A percentile compares a stretch with the other conserved stretches of the same genome.
Evolutionary conservation across 768 basidiomycete species (phyloP).

Genomic region (Xerocomellus amylosporus): DNA sequence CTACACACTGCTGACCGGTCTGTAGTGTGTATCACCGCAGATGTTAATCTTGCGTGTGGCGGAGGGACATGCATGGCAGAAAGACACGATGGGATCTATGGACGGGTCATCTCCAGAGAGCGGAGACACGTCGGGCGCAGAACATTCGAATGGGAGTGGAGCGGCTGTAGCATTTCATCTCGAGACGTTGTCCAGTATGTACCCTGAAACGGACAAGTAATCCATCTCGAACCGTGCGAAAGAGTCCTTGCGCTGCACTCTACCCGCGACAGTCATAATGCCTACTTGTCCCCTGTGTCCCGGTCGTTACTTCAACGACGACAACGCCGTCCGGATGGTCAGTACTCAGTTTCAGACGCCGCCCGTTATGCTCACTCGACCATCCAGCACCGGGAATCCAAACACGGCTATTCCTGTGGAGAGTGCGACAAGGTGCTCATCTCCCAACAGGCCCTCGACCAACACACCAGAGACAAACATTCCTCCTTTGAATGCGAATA

Average conservation of each 20-base stretch:
- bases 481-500: slow-evolving; percentile 10
- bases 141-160: not conserved
- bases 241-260: no score
- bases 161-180: not conserved
- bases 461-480: slow-evolving; percentile 16
- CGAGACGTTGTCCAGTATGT: not conserved
- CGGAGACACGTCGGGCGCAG: not conserved
- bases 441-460: slow-evolving; percentile 12
- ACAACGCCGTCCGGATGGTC: slow-evolving; percentile 12
- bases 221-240: slow-evolving; percentile 16
- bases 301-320: slow-evolving; percentile 15
- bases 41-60: slow-evolving; percentile 14
- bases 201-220: not conserved
- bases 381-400: slow-evolving; percentile 15
- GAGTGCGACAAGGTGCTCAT: slow-evolving; percentile 4
- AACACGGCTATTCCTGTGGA: slow-evolving; percentile 7
- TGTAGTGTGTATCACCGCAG: slow-evolving; percentile 16
- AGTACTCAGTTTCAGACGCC: not conserved
- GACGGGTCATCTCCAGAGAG: no score
- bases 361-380: not conserved
- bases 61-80: slow-evolving; percentile 8
- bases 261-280: slow-evolving; percentile 11
- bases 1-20: not conserved
- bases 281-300: slow-evolving; percentile 18
- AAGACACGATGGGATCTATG: not conserved